Evolutionary conservation across 345 rosid species (phyloP).

Genomic region (Acer saccharum): DNA sequence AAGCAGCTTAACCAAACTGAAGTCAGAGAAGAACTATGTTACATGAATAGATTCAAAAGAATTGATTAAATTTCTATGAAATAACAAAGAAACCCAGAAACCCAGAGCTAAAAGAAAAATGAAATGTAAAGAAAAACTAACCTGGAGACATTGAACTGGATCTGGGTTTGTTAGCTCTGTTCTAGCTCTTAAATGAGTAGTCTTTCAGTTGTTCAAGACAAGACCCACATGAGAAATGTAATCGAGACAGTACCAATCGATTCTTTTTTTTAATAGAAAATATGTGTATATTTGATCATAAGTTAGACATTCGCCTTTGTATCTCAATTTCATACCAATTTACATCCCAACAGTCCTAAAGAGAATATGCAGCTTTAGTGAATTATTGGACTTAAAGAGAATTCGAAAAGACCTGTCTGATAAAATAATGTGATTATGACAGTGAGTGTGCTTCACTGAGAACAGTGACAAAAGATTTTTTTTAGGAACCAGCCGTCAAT

Average conservation of each 20-base stretch:
- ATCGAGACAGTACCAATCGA: background rate
- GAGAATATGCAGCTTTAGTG: background rate
- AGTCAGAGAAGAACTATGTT: background rate
- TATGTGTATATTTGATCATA: too few species aligned
- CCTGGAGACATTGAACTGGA: constrained; percentile 26
- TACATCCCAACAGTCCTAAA: too few species aligned
- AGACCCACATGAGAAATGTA: background rate
- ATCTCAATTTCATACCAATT: too few species aligned
- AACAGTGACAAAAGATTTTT: background rate
- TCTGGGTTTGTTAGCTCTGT: constrained; percentile 19
- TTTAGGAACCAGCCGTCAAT: background rate
- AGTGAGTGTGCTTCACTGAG: background rate
- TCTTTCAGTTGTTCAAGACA: background rate
- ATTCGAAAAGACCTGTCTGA: background rate
- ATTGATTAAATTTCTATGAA: background rate
- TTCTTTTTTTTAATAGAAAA: background rate
- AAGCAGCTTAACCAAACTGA: too few species aligned
- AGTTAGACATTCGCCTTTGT: too few species aligned
- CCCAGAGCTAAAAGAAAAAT: background rate
- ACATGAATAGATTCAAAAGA: background rate
- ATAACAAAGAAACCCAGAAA: constrained; percentile 12
- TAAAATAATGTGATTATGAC: too few species aligned
- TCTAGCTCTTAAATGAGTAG: background rate
- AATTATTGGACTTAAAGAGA: too few species aligned
- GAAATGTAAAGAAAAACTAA: constrained; percentile 10